Evolutionary conservation across 441 rosid genomes (phyloP).

Genomic region (Croton laevigatus): DNA sequence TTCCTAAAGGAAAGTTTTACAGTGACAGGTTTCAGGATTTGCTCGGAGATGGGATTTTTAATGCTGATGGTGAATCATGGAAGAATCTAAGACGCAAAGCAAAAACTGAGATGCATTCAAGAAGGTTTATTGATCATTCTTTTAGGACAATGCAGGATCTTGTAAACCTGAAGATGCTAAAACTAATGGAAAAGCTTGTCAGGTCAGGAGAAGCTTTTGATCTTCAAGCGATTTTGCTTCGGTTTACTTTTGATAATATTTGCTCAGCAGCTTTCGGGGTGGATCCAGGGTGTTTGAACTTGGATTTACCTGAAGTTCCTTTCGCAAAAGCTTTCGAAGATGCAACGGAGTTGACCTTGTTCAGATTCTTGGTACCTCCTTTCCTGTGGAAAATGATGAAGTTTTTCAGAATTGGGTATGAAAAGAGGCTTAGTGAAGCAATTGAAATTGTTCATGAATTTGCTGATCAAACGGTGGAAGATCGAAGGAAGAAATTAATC

Average conservation of each 20-base stretch:
- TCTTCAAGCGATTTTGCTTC: constrained; percentile 63
- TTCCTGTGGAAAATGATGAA: constrained; percentile 67
- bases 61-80: constrained; percentile 59
- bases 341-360: constrained; percentile 61
- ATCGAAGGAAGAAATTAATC: constrained; percentile 30
- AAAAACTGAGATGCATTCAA: constrained; percentile 60
- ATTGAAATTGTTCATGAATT: constrained; percentile 54
- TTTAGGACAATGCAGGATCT: constrained; percentile 42
- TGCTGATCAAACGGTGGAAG: constrained; percentile 46
- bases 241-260: constrained; percentile 72
- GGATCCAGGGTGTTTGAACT: constrained; percentile 63
- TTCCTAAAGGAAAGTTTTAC: constrained; percentile 62
- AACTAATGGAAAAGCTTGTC: constrained; percentile 38
- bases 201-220: constrained; percentile 45
- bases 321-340: constrained; percentile 78
- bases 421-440: constrained; percentile 51
- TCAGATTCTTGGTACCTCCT: constrained; percentile 57
- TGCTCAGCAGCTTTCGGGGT: constrained; percentile 64
- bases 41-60: constrained; percentile 72
- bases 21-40: constrained; percentile 58
- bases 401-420: constrained; percentile 51
- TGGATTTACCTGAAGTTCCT: constrained; percentile 54
- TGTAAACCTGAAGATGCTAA: constrained; percentile 53
- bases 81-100: constrained; percentile 55
- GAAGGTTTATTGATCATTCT: constrained; percentile 48